A percentile compares a stretch with the other conserved stretches of the same genome.
Conservation (phyloP, 2,329 filamentous ascomycete species). For the Scleromitrula shiraiana region DNA sequence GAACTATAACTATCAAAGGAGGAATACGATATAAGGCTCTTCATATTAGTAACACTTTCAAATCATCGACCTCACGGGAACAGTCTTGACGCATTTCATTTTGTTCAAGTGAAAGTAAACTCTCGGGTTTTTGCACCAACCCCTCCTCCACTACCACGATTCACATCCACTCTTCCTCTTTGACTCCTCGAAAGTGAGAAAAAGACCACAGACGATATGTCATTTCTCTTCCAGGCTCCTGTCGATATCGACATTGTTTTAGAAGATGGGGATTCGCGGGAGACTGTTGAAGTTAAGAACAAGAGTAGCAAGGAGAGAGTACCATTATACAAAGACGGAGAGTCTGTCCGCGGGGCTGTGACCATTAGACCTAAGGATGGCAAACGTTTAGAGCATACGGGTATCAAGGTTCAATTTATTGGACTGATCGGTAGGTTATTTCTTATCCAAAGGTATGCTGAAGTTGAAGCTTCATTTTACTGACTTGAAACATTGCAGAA, state of each 20-base stretch:
- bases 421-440: slow-evolving; percentile 75
- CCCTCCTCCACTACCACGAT: no score
- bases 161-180: background rate
- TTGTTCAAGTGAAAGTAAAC: no score
- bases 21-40: no score
- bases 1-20: no score
- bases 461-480: background rate
- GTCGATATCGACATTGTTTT: slow-evolving; percentile 99
- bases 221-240: slow-evolving; percentile 95
- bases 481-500: slow-evolving; percentile 45
- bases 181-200: background rate
- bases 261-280: slow-evolving; percentile 86
- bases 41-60: no score
- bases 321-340: slow-evolving; percentile 93
- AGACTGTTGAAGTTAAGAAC: slow-evolving; percentile 96
- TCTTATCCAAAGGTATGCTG: background rate
- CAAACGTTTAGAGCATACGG: slow-evolving; percentile 94
- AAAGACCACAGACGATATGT: slow-evolving; percentile 51
- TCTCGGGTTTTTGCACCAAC: no score
- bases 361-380: slow-evolving; percentile 96
- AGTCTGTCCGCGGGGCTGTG: slow-evolving; percentile 94
- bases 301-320: slow-evolving; percentile 97
- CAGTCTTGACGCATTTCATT: no score
- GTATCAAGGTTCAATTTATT: slow-evolving; percentile 99
- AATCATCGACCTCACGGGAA: no score